Conservation (phyloP, 23 red algal species). For the Gracilaria gracilis region DNA sequence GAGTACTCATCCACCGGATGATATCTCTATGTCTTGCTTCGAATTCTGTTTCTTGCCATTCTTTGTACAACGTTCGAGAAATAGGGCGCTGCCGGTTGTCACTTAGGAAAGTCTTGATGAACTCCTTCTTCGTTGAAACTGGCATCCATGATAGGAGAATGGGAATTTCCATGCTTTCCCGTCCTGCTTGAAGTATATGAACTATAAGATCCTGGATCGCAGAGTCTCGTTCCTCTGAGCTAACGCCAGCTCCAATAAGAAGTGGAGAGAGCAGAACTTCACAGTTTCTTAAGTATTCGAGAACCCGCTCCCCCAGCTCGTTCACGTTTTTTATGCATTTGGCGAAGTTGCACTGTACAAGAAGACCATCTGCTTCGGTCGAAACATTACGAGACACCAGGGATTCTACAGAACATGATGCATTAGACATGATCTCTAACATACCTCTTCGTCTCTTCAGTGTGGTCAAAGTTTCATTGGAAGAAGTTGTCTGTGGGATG, state of each 20-base stretch:
- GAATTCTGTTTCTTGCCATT: slow-evolving; percentile 46
- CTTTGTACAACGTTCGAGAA: slow-evolving; percentile 1
- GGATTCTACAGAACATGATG: slow-evolving; percentile 23
- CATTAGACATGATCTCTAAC: slow-evolving; percentile 45
- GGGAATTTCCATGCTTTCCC: slow-evolving; percentile 43
- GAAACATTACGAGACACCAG: slow-evolving; percentile 23
- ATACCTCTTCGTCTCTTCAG: slow-evolving; percentile 20
- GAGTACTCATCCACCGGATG: slow-evolving; percentile 21
- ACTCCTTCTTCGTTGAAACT: slow-evolving; percentile 6
- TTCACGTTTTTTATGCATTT: slow-evolving; percentile 40
- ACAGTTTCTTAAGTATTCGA: slow-evolving; percentile 34
- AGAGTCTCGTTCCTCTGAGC: background rate
- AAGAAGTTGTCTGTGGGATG: background rate
- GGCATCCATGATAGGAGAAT: slow-evolving; percentile 39
- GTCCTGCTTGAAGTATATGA: slow-evolving; percentile 5
- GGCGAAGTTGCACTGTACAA: slow-evolving; percentile 26
- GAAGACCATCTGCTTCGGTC: slow-evolving; percentile 27
- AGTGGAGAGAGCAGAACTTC: slow-evolving; percentile 20
- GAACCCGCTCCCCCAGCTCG: slow-evolving; percentile 15
- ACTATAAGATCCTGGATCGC: slow-evolving; percentile 21
- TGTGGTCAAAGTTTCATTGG: slow-evolving; percentile 23
- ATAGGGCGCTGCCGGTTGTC: slow-evolving; percentile 6
- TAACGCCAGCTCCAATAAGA: slow-evolving; percentile 33
- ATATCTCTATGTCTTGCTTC: slow-evolving; percentile 35
- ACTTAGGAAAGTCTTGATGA: slow-evolving; percentile 17